Conservation (phyloP, 176 grass and related monocot species). For the Zea mays region DNA sequence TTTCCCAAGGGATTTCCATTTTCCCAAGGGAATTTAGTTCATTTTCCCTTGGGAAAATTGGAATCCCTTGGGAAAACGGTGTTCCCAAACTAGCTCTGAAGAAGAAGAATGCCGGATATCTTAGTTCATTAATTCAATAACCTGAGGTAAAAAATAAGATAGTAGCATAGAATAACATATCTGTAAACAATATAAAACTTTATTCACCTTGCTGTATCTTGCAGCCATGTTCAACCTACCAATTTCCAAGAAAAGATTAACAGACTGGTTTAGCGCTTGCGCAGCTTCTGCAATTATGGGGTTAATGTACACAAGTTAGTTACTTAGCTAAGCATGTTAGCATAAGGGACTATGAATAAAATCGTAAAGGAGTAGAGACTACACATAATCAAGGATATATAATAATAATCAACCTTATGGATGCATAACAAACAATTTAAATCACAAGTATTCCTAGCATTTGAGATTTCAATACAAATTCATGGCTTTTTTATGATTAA, state of each 20-base stretch:
- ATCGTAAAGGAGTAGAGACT: background rate
- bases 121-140: constrained; percentile 2
- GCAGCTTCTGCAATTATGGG: constrained; percentile 67
- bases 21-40: too few species aligned
- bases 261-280: constrained; percentile 75
- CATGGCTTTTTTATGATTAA: background rate
- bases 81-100: too few species aligned
- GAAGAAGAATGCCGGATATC: background rate
- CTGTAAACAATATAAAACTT: background rate
- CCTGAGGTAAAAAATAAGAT: background rate
- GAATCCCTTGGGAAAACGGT: too few species aligned
- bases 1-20: too few species aligned
- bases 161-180: background rate
- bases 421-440: background rate
- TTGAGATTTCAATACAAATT: constrained; percentile 13
- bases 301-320: constrained; percentile 5
- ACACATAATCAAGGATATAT: background rate
- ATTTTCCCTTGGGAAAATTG: too few species aligned
- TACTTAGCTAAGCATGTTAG: constrained; percentile 10
- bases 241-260: constrained; percentile 95
- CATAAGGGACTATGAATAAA: background rate
- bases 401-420: background rate
- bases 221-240: constrained; percentile 98
- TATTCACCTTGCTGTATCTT: constrained; percentile 94
- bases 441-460: background rate